Evolutionary conservation across 2,329 filamentous ascomycete species (phyloP).

Genomic region (Aspergillus niger): DNA sequence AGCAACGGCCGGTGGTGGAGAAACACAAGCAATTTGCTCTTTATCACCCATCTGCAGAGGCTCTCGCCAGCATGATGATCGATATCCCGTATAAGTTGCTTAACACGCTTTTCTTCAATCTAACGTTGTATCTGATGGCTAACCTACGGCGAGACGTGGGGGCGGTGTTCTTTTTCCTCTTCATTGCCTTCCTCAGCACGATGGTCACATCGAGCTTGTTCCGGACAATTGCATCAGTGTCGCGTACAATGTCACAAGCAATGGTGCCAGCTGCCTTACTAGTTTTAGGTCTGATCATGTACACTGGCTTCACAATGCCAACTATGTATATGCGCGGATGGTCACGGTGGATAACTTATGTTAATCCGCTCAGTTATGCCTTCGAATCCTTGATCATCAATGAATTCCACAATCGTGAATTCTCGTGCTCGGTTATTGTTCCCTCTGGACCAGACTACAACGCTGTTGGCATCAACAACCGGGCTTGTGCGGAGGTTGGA

Average conservation of each 20-base stretch:
- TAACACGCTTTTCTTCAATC: constrained; percentile 72
- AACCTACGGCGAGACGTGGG: constrained; percentile 72
- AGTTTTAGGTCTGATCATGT: constrained; percentile 42
- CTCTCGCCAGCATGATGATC: constrained; percentile 11
- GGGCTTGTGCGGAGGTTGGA: constrained; percentile 50
- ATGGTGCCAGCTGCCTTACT: constrained; percentile 51
- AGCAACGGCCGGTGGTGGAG: constrained; percentile 18
- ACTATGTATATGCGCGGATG: constrained; percentile 67
- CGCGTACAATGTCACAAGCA: constrained; percentile 63
- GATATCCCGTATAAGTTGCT: constrained; percentile 70
- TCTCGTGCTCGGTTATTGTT: constrained; percentile 49
- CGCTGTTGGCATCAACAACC: constrained; percentile 33
- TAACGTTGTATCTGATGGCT: constrained; percentile 81
- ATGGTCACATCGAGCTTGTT: constrained; percentile 81
- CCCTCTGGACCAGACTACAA: constrained; percentile 46
- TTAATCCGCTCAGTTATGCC: constrained; percentile 74
- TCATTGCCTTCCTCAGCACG: constrained; percentile 71
- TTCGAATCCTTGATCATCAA: constrained; percentile 83
- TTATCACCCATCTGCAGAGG: constrained; percentile 19
- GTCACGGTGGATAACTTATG: constrained; percentile 77
- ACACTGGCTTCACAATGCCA: constrained; percentile 46
- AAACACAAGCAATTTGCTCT: constrained; percentile 19
- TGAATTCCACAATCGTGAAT: constrained; percentile 70
- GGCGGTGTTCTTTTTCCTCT: constrained; percentile 79
- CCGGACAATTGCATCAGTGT: constrained; percentile 71